Evolutionary conservation across 495 filamentous ascomycete genomes (phyloP).

Genomic region (Parathielavia hyrcaniae): DNA sequence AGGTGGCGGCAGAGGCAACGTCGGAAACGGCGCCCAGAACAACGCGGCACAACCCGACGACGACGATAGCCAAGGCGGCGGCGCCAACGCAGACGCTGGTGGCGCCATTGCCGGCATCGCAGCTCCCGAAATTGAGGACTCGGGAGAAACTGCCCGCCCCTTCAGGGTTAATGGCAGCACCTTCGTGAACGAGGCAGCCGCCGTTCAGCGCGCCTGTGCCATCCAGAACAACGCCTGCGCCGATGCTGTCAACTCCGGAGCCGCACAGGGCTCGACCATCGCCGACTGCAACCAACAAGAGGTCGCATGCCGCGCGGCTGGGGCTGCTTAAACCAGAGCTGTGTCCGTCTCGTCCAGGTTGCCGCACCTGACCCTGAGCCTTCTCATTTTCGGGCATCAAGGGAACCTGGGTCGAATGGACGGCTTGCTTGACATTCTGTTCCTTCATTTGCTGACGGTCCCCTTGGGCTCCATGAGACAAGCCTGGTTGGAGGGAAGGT

Average conservation of each 20-base stretch:
- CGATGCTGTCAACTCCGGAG: conserved; percentile 40
- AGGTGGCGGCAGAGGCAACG: conserved; percentile 2
- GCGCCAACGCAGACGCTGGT: not conserved
- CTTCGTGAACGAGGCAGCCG: conserved; percentile 40
- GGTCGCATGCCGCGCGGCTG: conserved; percentile 26
- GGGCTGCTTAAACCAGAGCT: conserved; percentile 13
- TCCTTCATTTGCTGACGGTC: too few species aligned
- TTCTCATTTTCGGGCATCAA: too few species aligned
- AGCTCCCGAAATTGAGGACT: conserved; percentile 35
- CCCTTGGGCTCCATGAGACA: too few species aligned
- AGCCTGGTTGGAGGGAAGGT: not conserved
- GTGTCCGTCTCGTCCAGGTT: not conserved
- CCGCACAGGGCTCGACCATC: conserved; percentile 29
- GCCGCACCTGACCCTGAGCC: not conserved
- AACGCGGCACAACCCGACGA: not conserved
- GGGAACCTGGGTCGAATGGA: too few species aligned
- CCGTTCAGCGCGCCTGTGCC: conserved; percentile 38
- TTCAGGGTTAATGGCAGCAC: conserved; percentile 49
- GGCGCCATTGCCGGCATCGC: conserved; percentile 32
- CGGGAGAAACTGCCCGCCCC: conserved; percentile 40
- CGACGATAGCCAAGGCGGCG: not conserved
- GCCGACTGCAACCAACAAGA: conserved; percentile 44
- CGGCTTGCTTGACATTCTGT: too few species aligned
- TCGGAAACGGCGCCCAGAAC: not conserved
- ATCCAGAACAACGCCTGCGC: conserved; percentile 50